These are phyloP conservation scores for Arachnopeziza araneosa DNA, from an alignment of 2,329 filamentous ascomycete species.

Conservation along the genomic window DNA sequence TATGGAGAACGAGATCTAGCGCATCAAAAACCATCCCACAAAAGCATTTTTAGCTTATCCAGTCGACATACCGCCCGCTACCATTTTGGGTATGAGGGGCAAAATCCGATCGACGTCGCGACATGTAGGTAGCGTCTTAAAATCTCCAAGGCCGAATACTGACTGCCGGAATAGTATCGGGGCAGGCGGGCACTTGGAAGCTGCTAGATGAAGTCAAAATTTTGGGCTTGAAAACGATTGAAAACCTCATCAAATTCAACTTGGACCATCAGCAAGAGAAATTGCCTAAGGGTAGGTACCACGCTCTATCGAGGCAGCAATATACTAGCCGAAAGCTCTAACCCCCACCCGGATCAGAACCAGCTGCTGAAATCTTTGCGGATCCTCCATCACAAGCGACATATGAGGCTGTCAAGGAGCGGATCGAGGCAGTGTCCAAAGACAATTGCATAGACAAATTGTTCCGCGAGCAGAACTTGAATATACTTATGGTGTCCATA, in stretches of 20 bases:
- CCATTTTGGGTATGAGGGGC: too few relatives aligned
- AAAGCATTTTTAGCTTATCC: neutral
- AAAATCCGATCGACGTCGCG: too few relatives aligned
- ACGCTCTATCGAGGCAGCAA: neutral
- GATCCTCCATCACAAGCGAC: too few relatives aligned
- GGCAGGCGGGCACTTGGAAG: neutral
- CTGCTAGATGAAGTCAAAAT: slow-evolving; percentile 13
- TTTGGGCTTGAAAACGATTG: slow-evolving; percentile 10
- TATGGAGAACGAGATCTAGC: neutral
- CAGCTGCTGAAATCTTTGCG: too few relatives aligned
- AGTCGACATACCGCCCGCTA: neutral
- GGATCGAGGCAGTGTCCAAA: too few relatives aligned
- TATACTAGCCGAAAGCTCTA: slow-evolving; percentile 9
- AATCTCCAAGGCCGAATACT: neutral
- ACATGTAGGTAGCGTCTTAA: neutral
- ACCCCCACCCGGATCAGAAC: too few relatives aligned
- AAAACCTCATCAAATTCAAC: slow-evolving; percentile 24
- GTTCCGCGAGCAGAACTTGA: slow-evolving; percentile 12
- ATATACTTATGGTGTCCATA: slow-evolving; percentile 17
- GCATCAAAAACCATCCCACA: neutral
- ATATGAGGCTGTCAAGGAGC: too few relatives aligned
- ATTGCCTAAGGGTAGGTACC: slow-evolving; percentile 18
- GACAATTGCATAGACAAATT: slow-evolving; percentile 12
- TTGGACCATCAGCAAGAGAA: slow-evolving; percentile 14
- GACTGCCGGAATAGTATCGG: neutral